Percentiles rank a stretch among this genome's conserved stretches.
Conservation (phyloP, 116 monocot genomes). For the Phalaenopsis hybrid region DNA sequence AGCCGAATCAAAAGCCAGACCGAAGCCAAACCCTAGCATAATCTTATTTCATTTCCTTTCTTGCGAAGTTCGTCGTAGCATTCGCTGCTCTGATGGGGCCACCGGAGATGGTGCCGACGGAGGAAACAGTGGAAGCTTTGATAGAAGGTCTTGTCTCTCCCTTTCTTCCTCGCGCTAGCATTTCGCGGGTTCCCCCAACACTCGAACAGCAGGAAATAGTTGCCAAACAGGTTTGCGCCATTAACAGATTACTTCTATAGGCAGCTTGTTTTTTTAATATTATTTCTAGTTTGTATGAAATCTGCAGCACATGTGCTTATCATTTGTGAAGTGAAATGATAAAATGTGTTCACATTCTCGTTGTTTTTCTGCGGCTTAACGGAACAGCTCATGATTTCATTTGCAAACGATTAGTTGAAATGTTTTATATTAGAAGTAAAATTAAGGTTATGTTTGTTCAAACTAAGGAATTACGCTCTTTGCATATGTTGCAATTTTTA, state of each 20-base stretch:
- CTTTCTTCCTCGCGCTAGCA: slow-evolving; percentile 19
- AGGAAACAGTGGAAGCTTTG: slow-evolving; percentile 42
- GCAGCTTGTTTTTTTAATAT: neutral
- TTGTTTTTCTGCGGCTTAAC: neutral
- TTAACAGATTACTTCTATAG: neutral
- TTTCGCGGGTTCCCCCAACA: slow-evolving; percentile 4
- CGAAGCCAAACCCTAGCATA: neutral
- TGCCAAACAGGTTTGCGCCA: slow-evolving; percentile 38
- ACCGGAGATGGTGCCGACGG: slow-evolving; percentile 21
- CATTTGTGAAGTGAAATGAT: neutral
- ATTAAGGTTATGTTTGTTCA: neutral
- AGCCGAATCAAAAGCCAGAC: neutral
- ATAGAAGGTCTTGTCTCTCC: slow-evolving; percentile 41
- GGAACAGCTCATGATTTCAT: neutral
- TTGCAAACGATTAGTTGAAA: neutral
- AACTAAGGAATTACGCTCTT: neutral
- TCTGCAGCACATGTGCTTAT: neutral
- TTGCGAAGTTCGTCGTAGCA: neutral
- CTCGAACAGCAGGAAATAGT: slow-evolving; percentile 29
- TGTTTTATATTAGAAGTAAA: neutral
- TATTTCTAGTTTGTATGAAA: neutral
- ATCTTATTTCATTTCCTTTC: neutral
- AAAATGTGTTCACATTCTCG: no score
- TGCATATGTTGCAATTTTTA: neutral
- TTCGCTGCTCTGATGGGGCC: neutral